Conservation (phyloP, 108 stramenopile species). For the Pseudonitzschia multiseries region DNA sequence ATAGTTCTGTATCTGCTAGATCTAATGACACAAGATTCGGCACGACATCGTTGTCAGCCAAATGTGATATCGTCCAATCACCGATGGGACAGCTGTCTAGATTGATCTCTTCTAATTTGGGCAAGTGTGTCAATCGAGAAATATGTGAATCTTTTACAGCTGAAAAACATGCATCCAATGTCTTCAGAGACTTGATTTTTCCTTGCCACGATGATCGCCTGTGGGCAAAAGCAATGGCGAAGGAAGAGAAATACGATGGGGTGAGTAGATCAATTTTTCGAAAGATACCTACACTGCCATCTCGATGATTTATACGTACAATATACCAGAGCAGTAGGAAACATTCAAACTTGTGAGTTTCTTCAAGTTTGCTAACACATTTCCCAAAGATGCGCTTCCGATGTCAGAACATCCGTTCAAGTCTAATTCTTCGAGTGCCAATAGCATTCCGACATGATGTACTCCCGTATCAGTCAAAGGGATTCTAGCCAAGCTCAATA, state of each 20-base stretch:
- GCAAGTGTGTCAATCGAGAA: conserved; percentile 49
- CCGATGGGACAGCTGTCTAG: conserved; percentile 76
- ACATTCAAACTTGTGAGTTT: conserved; percentile 53
- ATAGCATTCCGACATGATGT: conserved; percentile 41
- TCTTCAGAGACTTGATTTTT: conserved; percentile 64
- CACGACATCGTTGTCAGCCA: conserved; percentile 73
- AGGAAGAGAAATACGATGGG: conserved; percentile 4
- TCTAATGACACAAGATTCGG: conserved; percentile 76
- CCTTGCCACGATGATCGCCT: conserved; percentile 86
- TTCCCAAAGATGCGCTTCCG: conserved; percentile 58
- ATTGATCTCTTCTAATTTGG: conserved; percentile 74
- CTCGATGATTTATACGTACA: conserved; percentile 44
- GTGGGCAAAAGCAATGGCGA: conserved; percentile 6
- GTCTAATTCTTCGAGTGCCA: conserved; percentile 63
- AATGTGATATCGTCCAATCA: conserved; percentile 71
- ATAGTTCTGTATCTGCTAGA: conserved; percentile 80
- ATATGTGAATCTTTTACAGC: conserved; percentile 74
- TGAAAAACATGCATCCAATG: conserved; percentile 73
- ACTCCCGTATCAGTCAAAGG: conserved; percentile 64
- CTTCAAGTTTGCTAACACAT: conserved; percentile 44
- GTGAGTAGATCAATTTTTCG: background rate
- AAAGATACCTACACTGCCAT: background rate
- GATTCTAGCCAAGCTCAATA: conserved; percentile 72
- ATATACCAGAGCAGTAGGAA: conserved; percentile 78
- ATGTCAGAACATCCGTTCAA: conserved; percentile 74